A percentile compares a stretch with the other conserved stretches of the same genome.
phyloP scores from a whole-genome alignment of 75 land plant genomes.

The Chamaecyparis obtusa region DNA sequence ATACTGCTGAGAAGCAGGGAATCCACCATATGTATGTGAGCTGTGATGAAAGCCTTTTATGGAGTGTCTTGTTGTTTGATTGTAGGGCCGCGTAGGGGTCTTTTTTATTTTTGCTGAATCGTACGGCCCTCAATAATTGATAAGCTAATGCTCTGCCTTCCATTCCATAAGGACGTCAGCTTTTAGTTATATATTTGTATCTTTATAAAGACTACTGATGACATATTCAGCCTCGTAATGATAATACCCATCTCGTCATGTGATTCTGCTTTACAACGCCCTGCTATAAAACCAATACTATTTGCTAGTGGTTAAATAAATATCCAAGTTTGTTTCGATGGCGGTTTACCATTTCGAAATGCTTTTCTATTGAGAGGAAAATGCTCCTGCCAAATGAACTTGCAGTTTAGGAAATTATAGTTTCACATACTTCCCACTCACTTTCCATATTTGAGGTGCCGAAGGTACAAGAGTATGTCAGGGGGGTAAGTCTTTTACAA shows the following conservation, averaged over 20 bases:
- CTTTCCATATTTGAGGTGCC: not conserved
- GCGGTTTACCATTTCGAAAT: not conserved
- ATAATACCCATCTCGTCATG: not conserved
- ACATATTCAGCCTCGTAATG: not conserved
- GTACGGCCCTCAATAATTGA: constrained; percentile 9
- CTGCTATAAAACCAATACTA: not conserved
- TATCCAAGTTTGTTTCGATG: not conserved
- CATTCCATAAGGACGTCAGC: not conserved
- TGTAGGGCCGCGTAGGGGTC: not conserved
- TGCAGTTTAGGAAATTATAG: too few species aligned
- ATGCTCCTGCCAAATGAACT: not conserved
- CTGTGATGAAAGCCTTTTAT: not conserved
- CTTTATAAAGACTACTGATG: not conserved
- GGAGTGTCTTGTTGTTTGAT: not conserved
- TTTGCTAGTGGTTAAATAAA: not conserved
- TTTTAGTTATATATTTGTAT: constrained; percentile 13
- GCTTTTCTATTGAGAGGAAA: not conserved
- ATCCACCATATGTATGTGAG: not conserved
- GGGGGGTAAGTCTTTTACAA: too few species aligned
- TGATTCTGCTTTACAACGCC: not conserved
- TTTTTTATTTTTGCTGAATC: not conserved
- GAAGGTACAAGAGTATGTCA: too few species aligned
- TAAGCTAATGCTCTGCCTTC: constrained; percentile 5
- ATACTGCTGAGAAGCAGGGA: not conserved
- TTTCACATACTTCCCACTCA: not conserved